Base-by-base conservation (phyloP, 2,329 filamentous ascomycete genomes). In the Blastomyces parvus region DNA sequence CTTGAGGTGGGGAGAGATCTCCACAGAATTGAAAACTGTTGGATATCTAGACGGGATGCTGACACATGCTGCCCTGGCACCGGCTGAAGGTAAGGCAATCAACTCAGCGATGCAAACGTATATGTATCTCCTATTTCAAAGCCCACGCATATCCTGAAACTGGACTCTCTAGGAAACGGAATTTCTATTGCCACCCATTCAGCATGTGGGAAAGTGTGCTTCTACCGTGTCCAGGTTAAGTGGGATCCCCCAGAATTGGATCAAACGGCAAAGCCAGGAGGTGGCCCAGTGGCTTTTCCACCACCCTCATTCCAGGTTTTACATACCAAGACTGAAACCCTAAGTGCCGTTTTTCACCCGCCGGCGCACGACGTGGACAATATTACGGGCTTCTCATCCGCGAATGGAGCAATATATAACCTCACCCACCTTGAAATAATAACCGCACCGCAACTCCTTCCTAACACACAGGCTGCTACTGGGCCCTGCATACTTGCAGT, bases 381-480 rank as follows among this genome's bases (percentile, higher is more conserved):
- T 44, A 5, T 68, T 4, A 69, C 71, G 36, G 68, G 71, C 17
- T 63, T 68, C 48, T 59, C 67, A 36, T 66, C 68, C 19, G 67
- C 69, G 30, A 66, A 70, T 7, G 76, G 73, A 60, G 70, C 70
- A 27, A 56, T 65, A 79, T 86, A 80, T 78, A 82, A 86, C 67
- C 79, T 96, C 6, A 91, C 90, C 1, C 87, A 89, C 67, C 76
- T 96, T 11, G 87, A 90, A 67, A 82, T 95, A 59, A 76, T 95
- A 42, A 87, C 89, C 1, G 83, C 84, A 13, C 81, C 85, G 8
- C 77, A 85, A 40, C 86, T 90, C 59, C 80, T 80, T 27, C 71
- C 72, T 59, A 77, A 79, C 1, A 81, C 80, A n/a, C 83, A 85
- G 68, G 81, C 82, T 46, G 81, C 82, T 48, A 81, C 46, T 63